phyloP scores from a whole-genome alignment of 164 flowering plant genomes.

The Nymphaea thermarum region DNA sequence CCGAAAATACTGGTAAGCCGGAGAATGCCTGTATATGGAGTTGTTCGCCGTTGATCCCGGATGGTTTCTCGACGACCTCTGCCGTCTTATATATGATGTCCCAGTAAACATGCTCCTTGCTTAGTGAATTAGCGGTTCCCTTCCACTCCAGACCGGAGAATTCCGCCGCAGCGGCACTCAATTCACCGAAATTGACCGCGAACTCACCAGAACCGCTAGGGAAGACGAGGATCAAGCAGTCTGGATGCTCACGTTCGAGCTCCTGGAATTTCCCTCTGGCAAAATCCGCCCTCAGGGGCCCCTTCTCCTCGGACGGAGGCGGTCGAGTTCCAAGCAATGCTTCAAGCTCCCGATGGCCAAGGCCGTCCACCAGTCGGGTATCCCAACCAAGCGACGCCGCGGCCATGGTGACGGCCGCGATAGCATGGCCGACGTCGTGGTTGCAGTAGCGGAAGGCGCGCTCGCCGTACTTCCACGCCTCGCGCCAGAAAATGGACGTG shows the following conservation, averaged over 20 bases:
- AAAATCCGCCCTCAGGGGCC: slow-evolving; percentile 29
- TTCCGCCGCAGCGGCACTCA: slow-evolving; percentile 36
- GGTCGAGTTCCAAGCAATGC: slow-evolving; percentile 52
- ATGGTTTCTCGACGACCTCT: slow-evolving; percentile 65
- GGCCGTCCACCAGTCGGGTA: slow-evolving; percentile 68
- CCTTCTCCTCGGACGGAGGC: slow-evolving; percentile 16
- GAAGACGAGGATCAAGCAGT: slow-evolving; percentile 66
- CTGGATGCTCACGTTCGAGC: slow-evolving; percentile 86
- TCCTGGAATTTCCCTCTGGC: slow-evolving; percentile 52
- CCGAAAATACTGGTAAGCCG: slow-evolving; percentile 14
- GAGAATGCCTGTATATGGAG: background rate
- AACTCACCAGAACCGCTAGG: slow-evolving; percentile 34
- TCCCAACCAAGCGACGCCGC: slow-evolving; percentile 88
- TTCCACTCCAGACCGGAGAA: slow-evolving; percentile 52
- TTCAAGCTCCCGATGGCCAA: slow-evolving; percentile 56
- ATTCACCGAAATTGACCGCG: slow-evolving; percentile 32
- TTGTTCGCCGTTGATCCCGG: background rate
- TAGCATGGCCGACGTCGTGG: slow-evolving; percentile 90
- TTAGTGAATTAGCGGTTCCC: slow-evolving; percentile 67
- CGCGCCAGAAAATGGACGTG: slow-evolving; percentile 88
- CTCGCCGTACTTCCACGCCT: slow-evolving; percentile 96
- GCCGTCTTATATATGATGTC: slow-evolving; percentile 77
- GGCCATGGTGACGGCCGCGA: slow-evolving; percentile 67
- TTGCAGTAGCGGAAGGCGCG: slow-evolving; percentile 83
- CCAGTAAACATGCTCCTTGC: slow-evolving; percentile 86